These are phyloP conservation scores for Fraxinus quadrangulata DNA, from an alignment of 257 asterid genomes.

Conservation along the genomic window DNA sequence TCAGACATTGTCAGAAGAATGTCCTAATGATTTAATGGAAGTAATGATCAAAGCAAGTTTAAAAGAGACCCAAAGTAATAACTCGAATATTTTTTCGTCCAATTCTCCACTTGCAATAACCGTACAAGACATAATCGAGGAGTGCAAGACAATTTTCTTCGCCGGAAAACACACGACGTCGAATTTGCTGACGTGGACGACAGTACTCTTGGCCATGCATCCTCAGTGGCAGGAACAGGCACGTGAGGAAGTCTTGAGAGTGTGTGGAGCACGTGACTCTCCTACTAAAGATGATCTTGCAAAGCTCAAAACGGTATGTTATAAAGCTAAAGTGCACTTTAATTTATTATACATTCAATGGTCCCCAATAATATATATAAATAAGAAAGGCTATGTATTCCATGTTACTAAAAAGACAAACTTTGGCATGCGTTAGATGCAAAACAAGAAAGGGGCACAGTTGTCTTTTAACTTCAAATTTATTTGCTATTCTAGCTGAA, in stretches of 20 bases:
- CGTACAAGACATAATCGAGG: slow-evolving; percentile 73
- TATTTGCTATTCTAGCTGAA: background rate
- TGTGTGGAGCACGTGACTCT: slow-evolving; percentile 81
- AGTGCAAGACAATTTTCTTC: slow-evolving; percentile 89
- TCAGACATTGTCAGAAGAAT: slow-evolving; percentile 51
- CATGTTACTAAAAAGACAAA: background rate
- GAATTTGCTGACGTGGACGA: slow-evolving; percentile 87
- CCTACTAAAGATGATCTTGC: slow-evolving; percentile 70
- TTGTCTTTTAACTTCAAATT: background rate
- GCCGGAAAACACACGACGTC: slow-evolving; percentile 91
- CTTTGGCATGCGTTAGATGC: slow-evolving; percentile 56
- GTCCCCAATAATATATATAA: slow-evolving; percentile 29
- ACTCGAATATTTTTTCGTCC: background rate
- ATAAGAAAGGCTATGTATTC: slow-evolving; percentile 3
- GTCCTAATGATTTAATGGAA: slow-evolving; percentile 76
- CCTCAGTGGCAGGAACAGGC: slow-evolving; percentile 97
- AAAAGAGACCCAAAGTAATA: slow-evolving; percentile 18
- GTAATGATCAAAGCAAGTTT: slow-evolving; percentile 69
- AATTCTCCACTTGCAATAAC: slow-evolving; percentile 32
- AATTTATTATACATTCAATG: background rate
- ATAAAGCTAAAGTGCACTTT: background rate
- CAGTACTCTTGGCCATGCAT: slow-evolving; percentile 84
- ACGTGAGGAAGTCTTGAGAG: slow-evolving; percentile 91
- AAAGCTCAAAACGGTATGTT: slow-evolving; percentile 76
- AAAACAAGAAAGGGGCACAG: slow-evolving; percentile 31